Conservation (phyloP, 257 asterid species). For the Galeopsis tetrahit region DNA sequence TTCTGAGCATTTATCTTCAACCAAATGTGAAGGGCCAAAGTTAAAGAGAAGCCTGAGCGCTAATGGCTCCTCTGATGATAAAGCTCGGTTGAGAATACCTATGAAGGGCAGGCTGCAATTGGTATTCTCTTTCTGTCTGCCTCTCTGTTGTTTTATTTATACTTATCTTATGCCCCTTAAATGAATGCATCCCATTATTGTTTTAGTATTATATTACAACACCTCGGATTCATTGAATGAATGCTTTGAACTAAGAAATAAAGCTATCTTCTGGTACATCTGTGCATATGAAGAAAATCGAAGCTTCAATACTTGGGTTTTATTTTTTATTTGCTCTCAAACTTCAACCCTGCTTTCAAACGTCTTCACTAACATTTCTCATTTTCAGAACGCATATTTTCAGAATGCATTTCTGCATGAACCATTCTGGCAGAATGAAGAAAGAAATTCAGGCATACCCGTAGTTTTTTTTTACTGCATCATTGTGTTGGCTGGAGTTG, state of each 20-base stretch:
- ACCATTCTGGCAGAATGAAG: background rate
- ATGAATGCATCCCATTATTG: slow-evolving; percentile 13
- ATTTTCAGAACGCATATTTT: background rate
- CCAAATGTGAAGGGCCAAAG: slow-evolving; percentile 54
- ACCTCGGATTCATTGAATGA: background rate
- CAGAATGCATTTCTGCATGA: background rate
- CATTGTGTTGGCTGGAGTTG: background rate
- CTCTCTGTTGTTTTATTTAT: background rate
- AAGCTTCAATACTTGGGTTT: background rate
- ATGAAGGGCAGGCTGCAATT: slow-evolving; percentile 88
- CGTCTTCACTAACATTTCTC: background rate
- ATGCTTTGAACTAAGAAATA: slow-evolving; percentile 6
- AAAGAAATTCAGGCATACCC: slow-evolving; percentile 1
- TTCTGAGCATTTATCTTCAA: slow-evolving; percentile 47
- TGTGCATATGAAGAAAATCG: background rate
- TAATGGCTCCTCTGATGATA: slow-evolving; percentile 59
- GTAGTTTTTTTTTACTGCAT: background rate
- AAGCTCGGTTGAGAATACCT: slow-evolving; percentile 74
- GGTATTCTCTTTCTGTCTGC: slow-evolving; percentile 50
- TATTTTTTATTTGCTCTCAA: background rate
- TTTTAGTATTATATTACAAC: slow-evolving; percentile 17
- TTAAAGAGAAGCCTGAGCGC: slow-evolving; percentile 72
- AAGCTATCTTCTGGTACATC: slow-evolving; percentile 6
- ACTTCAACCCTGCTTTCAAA: background rate
- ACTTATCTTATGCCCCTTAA: background rate